A percentile compares a stretch with the other conserved stretches of the same genome.
Evolutionary conservation across 2,329 filamentous ascomycete species (phyloP).

Genomic region (Pestalotiopsis sp.): DNA sequence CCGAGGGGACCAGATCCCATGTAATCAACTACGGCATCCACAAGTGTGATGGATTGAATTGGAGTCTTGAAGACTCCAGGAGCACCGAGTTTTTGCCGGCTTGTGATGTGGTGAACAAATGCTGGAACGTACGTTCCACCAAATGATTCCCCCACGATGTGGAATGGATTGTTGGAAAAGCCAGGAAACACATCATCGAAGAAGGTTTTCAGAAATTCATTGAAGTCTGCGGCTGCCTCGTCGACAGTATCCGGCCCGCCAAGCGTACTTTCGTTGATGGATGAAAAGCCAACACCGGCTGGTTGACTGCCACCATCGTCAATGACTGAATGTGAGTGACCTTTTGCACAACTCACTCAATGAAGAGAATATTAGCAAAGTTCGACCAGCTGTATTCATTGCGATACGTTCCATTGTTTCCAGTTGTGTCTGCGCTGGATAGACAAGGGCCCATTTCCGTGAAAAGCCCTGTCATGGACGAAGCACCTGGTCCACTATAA

Average conservation of each 20-base stretch:
- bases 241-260: slow-evolving; percentile 17
- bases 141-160: slow-evolving; percentile 24
- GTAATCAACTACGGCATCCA: slow-evolving; percentile 20
- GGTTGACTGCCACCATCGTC: slow-evolving; percentile 16
- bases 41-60: slow-evolving; percentile 20
- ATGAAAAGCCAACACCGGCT: slow-evolving; percentile 22
- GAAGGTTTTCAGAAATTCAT: slow-evolving; percentile 22
- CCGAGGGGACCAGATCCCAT: slow-evolving; percentile 7
- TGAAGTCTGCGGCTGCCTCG: slow-evolving; percentile 20
- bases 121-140: slow-evolving; percentile 23
- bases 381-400: slow-evolving; percentile 22
- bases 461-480: slow-evolving; percentile 20
- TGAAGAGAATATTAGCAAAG: slow-evolving; percentile 21
- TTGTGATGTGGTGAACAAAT: slow-evolving; percentile 18
- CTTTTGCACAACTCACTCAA: slow-evolving; percentile 15
- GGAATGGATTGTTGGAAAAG: slow-evolving; percentile 17
- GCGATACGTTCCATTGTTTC: slow-evolving; percentile 14
- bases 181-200: slow-evolving; percentile 20
- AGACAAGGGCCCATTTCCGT: slow-evolving; percentile 21
- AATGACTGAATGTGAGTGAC: background rate
- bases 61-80: slow-evolving; percentile 11
- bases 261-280: slow-evolving; percentile 12
- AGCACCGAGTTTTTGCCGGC: slow-evolving; percentile 15
- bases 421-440: slow-evolving; percentile 2
- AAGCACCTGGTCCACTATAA: slow-evolving; percentile 21